Conservation (phyloP, 805 yeast genomes). For the Saccharomycopsis sp. region DNA sequence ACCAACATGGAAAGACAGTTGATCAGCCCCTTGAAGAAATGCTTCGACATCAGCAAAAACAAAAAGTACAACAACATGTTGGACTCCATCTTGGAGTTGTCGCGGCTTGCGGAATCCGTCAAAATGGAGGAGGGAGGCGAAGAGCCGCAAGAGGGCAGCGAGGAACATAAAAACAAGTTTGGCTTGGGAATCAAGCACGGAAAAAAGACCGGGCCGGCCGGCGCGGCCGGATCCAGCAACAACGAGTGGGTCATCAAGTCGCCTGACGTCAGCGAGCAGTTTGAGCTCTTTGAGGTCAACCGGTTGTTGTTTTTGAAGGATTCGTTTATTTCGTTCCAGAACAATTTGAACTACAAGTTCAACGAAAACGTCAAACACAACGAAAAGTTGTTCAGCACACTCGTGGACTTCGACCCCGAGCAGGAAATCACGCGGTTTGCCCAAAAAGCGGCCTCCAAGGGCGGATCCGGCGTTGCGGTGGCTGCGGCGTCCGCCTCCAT, state of each 20-base stretch:
- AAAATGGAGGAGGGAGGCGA: background rate
- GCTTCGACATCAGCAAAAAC: slow-evolving; percentile 20
- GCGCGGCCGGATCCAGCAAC: background rate
- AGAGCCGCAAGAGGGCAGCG: background rate
- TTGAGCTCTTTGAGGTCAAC: slow-evolving; percentile 21
- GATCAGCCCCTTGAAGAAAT: slow-evolving; percentile 20
- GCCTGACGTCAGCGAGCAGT: slow-evolving; percentile 16
- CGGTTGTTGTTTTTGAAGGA: slow-evolving; percentile 21
- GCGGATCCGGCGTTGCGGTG: slow-evolving; percentile 3
- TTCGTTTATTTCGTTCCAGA: slow-evolving; percentile 18
- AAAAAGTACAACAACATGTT: slow-evolving; percentile 19
- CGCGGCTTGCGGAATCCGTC: slow-evolving; percentile 9
- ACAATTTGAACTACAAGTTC: slow-evolving; percentile 15
- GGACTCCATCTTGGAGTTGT: slow-evolving; percentile 11
- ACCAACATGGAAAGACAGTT: slow-evolving; percentile 20
- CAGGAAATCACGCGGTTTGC: slow-evolving; percentile 20
- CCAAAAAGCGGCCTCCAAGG: background rate
- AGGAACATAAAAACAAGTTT: slow-evolving; percentile 5
- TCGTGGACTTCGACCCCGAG: slow-evolving; percentile 20
- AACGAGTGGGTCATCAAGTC: slow-evolving; percentile 17
- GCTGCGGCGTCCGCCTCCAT: background rate
- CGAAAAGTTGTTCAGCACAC: slow-evolving; percentile 17
- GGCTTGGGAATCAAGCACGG: slow-evolving; percentile 5
- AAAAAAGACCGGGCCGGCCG: background rate
- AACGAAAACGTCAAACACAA: slow-evolving; percentile 21